Percentiles rank a stretch among this genome's conserved stretches.
Evolutionary conservation across 1,284 basidiomycete species (phyloP).

Genomic region (Apiotrichum laibachii): DNA sequence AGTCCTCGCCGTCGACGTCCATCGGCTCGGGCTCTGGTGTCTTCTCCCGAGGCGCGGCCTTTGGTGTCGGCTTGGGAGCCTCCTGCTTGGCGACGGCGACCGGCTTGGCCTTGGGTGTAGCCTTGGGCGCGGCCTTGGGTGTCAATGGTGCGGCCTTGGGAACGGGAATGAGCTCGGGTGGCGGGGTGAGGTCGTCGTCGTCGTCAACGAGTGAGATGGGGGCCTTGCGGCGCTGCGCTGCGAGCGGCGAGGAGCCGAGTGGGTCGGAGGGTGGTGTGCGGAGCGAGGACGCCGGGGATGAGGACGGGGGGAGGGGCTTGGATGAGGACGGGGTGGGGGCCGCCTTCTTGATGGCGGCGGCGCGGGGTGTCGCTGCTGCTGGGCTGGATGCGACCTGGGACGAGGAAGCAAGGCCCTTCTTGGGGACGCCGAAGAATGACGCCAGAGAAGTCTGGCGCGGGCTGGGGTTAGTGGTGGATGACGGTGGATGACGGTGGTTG

Average conservation of each 20-base stretch:
- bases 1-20: slow-evolving; percentile 25
- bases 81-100: neutral
- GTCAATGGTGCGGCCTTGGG: slow-evolving; percentile 29
- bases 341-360: neutral
- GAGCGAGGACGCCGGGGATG: slow-evolving; percentile 23
- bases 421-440: slow-evolving; percentile 50
- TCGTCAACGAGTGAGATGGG: slow-evolving; percentile 14
- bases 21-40: slow-evolving; percentile 14
- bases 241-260: slow-evolving; percentile 25
- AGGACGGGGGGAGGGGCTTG: slow-evolving; percentile 5
- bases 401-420: slow-evolving; percentile 25
- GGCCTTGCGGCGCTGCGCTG: neutral
- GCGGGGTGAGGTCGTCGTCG: slow-evolving; percentile 15
- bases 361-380: neutral
- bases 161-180: neutral
- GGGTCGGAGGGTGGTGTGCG: slow-evolving; percentile 34
- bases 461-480: slow-evolving; percentile 14
- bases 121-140: slow-evolving; percentile 16
- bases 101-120: no score
- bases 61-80: slow-evolving; percentile 9
- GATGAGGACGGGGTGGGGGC: slow-evolving; percentile 24
- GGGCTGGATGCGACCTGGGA: neutral
- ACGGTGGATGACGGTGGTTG: neutral
- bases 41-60: neutral
- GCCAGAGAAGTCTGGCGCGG: slow-evolving; percentile 50